Evolutionary conservation across 208 protist species (phyloP).

Genomic region (Crithidia expoeki): DNA sequence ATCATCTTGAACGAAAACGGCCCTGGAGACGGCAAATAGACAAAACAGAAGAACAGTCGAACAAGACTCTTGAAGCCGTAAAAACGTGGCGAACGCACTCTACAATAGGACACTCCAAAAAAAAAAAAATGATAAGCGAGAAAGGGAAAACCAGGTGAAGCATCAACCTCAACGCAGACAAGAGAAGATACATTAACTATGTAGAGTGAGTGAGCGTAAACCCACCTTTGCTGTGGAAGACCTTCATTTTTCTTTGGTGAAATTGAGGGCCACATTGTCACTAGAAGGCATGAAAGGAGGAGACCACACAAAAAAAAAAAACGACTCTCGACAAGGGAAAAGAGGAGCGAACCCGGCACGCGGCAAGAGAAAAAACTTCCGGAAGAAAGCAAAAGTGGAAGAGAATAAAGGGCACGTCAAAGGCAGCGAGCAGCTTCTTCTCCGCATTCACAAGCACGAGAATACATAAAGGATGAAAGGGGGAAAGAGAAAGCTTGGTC

Average conservation of each 20-base stretch:
- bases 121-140: slow-evolving; percentile 24
- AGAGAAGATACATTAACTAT: slow-evolving; percentile 24
- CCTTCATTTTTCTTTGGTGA: neutral
- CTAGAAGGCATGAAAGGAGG: neutral
- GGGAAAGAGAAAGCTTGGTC: no score
- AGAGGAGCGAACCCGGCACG: neutral
- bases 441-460: no score
- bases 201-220: neutral
- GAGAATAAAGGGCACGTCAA: neutral
- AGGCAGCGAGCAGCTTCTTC: neutral
- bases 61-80: neutral
- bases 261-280: no score
- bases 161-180: neutral
- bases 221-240: neutral
- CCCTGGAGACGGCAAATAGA: slow-evolving; percentile 7
- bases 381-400: neutral
- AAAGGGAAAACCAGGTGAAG: slow-evolving; percentile 20
- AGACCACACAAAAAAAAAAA: slow-evolving; percentile 16
- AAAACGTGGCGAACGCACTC: slow-evolving; percentile 5
- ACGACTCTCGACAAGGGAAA: neutral
- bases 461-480: no score
- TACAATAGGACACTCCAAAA: neutral
- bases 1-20: neutral
- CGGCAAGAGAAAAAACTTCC: slow-evolving; percentile 11
- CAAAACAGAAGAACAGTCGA: neutral